Conservation (phyloP, 306 rosid species). For the Neltuma alba region DNA sequence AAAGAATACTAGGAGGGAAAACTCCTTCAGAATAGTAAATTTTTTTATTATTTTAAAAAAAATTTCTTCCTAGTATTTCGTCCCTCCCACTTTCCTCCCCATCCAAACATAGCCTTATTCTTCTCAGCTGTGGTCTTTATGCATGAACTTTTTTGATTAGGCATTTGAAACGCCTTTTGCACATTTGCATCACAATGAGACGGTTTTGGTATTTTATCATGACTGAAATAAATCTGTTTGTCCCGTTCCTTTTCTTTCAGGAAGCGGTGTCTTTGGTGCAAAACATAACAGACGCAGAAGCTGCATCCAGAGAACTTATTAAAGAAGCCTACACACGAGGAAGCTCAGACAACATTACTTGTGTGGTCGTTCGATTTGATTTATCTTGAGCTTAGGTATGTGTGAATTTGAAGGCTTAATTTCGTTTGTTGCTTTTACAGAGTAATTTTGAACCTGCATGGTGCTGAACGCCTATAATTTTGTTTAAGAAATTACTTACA, state of each 20-base stretch:
- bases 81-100: no score
- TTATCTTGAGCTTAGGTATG: conserved; percentile 50
- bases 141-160: conserved; percentile 4
- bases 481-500: no score
- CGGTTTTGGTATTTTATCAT: background rate
- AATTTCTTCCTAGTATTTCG: no score
- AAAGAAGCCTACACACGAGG: conserved; percentile 80
- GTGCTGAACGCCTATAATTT: conserved; percentile 21
- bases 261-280: conserved; percentile 79
- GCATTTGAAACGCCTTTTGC: background rate
- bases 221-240: conserved; percentile 17
- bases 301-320: conserved; percentile 71
- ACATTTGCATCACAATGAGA: background rate
- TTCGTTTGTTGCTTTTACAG: conserved; percentile 6
- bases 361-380: conserved; percentile 84
- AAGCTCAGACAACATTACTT: conserved; percentile 89
- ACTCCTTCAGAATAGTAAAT: no score
- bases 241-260: conserved; percentile 45
- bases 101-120: no score
- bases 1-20: no score
- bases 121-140: background rate
- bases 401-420: background rate
- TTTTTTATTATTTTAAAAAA: no score
- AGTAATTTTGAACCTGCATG: conserved; percentile 20
- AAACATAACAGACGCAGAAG: conserved; percentile 73